Evolutionary conservation across 1,284 basidiomycete species (phyloP), one percentile per base, ranked within the genome.

Genomic region (Boletellus deceptivus): DNA sequence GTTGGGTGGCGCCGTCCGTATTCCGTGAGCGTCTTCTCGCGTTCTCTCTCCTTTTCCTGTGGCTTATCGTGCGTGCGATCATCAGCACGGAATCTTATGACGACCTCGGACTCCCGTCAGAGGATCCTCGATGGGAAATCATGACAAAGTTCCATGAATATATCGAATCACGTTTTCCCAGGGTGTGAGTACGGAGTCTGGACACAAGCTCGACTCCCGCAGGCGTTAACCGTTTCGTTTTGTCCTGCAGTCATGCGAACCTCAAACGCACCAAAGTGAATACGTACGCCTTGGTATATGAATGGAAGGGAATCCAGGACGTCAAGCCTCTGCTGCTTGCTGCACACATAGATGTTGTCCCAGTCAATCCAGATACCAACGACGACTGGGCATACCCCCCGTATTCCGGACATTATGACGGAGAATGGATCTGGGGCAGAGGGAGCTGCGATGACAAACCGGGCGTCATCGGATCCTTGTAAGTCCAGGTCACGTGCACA

Each of bases 361-460:
- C 82, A 10, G 81, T 84, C 9, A 74, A 83, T 48, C 72, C 71
- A 1, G 72, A 70, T 5, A 84, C 81, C 0, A 65, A 73, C 6
- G 69, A 70, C 34, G 63, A 75, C 34, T 86, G 84, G 84, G 67
- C 67, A 0, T 65, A 79, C 47, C 77, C 75, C 11, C 79, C 79
- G 2, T 81, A 71, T 56, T 75, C 73, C 4, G 79, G 79, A 2
- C 61, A 75, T 53, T 78, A 70, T 49, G 77, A 80, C 42, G 75
- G 75, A 57, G 50, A 65, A 50, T 73, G 65, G 56, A 72, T 87
- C 42, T 86, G 83, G 83, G 84, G 84, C 2, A 72, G 85, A 52
- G 86, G 84, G 9, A 76, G 72, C 51, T 71, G 69, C 17, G 85
- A 87, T 55, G 83, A 86, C 67, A 86, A 86, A 64, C 74, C 77